A percentile compares a stretch with the other conserved stretches of the same genome.
Evolutionary conservation across 2,329 filamentous ascomycete species (phyloP).

Genomic region (Niveomyces coronatus): DNA sequence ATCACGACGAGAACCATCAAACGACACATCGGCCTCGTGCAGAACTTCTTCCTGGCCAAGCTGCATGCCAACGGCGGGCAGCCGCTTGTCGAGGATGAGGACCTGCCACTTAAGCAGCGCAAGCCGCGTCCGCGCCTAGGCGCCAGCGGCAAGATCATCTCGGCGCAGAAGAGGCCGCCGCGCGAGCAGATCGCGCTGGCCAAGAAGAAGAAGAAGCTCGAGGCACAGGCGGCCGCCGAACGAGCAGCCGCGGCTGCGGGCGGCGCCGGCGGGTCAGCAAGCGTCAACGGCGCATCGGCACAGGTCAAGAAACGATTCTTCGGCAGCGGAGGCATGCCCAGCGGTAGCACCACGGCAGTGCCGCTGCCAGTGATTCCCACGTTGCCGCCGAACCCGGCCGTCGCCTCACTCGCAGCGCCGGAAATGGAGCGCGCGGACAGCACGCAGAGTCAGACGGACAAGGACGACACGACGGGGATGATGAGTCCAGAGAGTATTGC

Average conservation of each 20-base stretch:
- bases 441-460: constrained; percentile 54
- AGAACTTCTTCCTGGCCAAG: constrained; percentile 85
- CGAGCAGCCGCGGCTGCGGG: constrained; percentile 20
- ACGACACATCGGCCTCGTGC: constrained; percentile 75
- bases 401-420: constrained; percentile 29
- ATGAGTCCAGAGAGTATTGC: constrained; percentile 76
- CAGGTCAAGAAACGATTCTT: constrained; percentile 50
- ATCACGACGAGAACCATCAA: constrained; percentile 71
- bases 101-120: constrained; percentile 86
- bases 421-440: constrained; percentile 50
- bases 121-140: constrained; percentile 55
- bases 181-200: constrained; percentile 74
- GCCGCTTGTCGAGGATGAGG: constrained; percentile 85
- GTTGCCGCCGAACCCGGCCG: constrained; percentile 29
- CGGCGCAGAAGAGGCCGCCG: constrained; percentile 70
- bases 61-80: constrained; percentile 72
- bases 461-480: constrained; percentile 61
- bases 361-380: too few relatives aligned
- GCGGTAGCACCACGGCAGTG: not conserved
- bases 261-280: constrained; percentile 27
- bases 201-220: constrained; percentile 79
- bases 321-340: constrained; percentile 27
- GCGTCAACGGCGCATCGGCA: constrained; percentile 20
- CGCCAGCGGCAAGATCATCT: constrained; percentile 75
- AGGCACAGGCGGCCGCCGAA: constrained; percentile 43